Base-by-base conservation (phyloP, 306 rosid species). In the Gastrolobium bilobum region DNA sequence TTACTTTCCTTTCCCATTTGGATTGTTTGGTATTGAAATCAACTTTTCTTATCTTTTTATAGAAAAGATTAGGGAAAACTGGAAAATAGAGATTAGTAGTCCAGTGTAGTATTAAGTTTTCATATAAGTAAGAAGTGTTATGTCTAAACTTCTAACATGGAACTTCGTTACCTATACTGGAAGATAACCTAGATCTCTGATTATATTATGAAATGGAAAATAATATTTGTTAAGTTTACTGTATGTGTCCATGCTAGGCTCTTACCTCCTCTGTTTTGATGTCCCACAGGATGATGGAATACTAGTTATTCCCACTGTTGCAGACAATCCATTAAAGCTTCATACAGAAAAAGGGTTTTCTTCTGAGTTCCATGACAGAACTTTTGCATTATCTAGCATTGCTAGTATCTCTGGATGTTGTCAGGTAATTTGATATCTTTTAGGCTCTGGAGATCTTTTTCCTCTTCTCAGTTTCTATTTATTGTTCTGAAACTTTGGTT, bases 341-440 rank as follows among this genome's bases (percentile, higher is more conserved):
- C 67, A 82, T 67, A 69, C 76, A 75, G 80, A 84, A 59, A 84
- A 82, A 68, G 15, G 69, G 42, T 58, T 71, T 68, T 71, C 83
- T 78, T 71, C 90, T 29, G 90, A 76, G 73, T 87, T 87, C 83
- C 74, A 82, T 71, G 85, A 84, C 54, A 74, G 82, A 68, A 58
- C 79, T 53, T 82, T 68, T 37, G 85, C 82, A 29, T 78, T 84
- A 68, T 79, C 88, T 6, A 87, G 88, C 87, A 84, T 85, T 76
- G 88, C 91, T 63, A 82, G 77, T 53, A 79, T 87, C 79, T 85
- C 91, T 76, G 91, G 91, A 47, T 84, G 88, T 75, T 87, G 94
- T 86, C 95, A 93, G 91, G 98, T 93, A 83, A 83, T 68, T 78
- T 40, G 50, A 44, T 52, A 33, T 82, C 73, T 73, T 73, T 50